Evolutionary conservation across 768 basidiomycete genomes (phyloP).

Genomic region (Boletales sp.): DNA sequence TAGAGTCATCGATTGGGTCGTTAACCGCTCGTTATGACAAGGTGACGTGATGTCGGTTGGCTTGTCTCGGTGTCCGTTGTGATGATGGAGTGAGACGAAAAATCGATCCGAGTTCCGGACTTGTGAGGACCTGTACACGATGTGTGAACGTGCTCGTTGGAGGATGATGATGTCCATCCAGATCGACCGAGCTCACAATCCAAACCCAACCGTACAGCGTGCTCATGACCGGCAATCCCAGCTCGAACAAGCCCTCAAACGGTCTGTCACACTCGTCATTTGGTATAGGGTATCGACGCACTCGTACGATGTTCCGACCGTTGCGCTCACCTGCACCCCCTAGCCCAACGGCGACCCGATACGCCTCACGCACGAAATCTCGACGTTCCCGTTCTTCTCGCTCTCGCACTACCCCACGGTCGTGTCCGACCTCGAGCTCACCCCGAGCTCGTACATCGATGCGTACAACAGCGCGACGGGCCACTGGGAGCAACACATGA

Average conservation of each 20-base stretch:
- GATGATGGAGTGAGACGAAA: too few relatives aligned
- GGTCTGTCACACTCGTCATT: conserved; percentile 62
- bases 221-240: conserved; percentile 28
- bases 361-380: conserved; percentile 52
- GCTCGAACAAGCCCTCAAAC: conserved; percentile 38
- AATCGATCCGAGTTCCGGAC: too few relatives aligned
- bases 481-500: conserved; percentile 68
- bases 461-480: conserved; percentile 50
- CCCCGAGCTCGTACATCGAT: conserved; percentile 53
- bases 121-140: not conserved
- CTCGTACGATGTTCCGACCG: not conserved
- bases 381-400: conserved; percentile 65
- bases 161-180: conserved; percentile 22
- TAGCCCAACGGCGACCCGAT: conserved; percentile 55
- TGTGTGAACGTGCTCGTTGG: not conserved
- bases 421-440: conserved; percentile 53
- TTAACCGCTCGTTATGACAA: too few relatives aligned
- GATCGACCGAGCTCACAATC: conserved; percentile 25
- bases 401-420: conserved; percentile 51
- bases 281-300: conserved; percentile 57
- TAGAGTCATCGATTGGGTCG: too few relatives aligned
- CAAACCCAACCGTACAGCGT: not conserved
- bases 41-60: too few relatives aligned
- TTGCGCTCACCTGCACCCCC: conserved; percentile 3
- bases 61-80: too few relatives aligned